Base-by-base conservation (phyloP, 495 filamentous ascomycete genomes). In the Paragyromitra xinjiangensis region DNA sequence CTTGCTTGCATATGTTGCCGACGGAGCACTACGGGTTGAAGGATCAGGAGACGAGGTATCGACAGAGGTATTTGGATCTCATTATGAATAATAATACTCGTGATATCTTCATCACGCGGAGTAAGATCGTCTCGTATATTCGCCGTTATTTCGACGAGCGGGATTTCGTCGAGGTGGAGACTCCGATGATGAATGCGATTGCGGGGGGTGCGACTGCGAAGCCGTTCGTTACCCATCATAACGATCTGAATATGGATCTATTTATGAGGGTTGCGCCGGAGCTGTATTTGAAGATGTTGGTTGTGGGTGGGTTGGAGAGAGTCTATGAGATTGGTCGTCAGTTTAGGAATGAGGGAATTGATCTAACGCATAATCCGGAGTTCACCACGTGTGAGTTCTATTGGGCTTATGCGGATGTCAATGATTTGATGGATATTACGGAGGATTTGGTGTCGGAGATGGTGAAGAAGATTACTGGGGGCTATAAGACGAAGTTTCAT, bases 311-410 rank as follows among this genome's bases (percentile, higher is more conserved):
- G 59, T 86, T 98, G 4, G 92, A 97, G 84, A 88, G 91, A 78
- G 94, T 98, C 9, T 98, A 95, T 84, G 95, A 99, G 81, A 88
- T 98, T 64, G 95, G 96, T 22, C 89, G 92, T 2, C 91, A 93
- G 75, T 97, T 98, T 88, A 87, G 95, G 72, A 99, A 98, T 80
- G 95, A 99, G 84, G 94, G 93, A 67, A 92, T 96, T 81, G 95
- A 99, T 85, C 86, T 96, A 65, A 98, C 95, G 14, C 96, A 99
- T 87, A 99, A 99, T 86, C 95, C 95, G 1, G 95, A 99, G 81
- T 99, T 98, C 87, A 98, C 96, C 11, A 94, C 94, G 12, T 94
- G 92, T 82, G 96, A 99, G 84, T 98, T 98, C 86, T 99, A 99
- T 85, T 90, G 90, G 90, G 95, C 95, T 14, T 98, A 94, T 78